Conservation (phyloP, 2,329 filamentous ascomycete species). For the Trichoderma arundinaceum region DNA sequence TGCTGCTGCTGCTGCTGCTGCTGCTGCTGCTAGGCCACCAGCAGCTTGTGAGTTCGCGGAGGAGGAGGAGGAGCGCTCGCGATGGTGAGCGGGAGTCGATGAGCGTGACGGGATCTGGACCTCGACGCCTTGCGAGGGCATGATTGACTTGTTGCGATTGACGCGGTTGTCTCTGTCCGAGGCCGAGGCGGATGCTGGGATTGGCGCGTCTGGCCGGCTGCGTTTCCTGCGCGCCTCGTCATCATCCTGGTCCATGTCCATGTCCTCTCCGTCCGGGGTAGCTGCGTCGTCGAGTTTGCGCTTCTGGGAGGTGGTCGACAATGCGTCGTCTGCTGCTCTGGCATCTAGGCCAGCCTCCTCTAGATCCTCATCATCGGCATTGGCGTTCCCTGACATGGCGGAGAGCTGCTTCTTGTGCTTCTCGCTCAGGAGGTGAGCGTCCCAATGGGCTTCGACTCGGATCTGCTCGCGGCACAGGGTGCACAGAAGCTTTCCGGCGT, state of each 20-base stretch:
- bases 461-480: slow-evolving; percentile 67
- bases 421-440: slow-evolving; percentile 61
- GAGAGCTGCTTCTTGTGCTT: slow-evolving; percentile 45
- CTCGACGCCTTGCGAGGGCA: slow-evolving; percentile 62
- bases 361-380: background rate
- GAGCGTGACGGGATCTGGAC: slow-evolving; percentile 68
- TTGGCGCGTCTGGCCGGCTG: slow-evolving; percentile 48
- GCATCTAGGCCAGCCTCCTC: slow-evolving; percentile 30
- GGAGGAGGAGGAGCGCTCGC: slow-evolving; percentile 49
- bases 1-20: slow-evolving; percentile 1
- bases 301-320: slow-evolving; percentile 39
- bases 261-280: slow-evolving; percentile 43
- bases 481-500: slow-evolving; percentile 71
- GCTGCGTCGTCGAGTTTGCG: slow-evolving; percentile 46
- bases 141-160: slow-evolving; percentile 55
- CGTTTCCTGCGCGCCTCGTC: slow-evolving; percentile 53
- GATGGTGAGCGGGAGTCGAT: slow-evolving; percentile 59
- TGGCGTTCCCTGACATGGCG: slow-evolving; percentile 32
- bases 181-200: slow-evolving; percentile 1
- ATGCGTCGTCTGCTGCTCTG: slow-evolving; percentile 19
- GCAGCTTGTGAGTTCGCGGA: slow-evolving; percentile 42
- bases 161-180: slow-evolving; percentile 33
- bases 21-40: slow-evolving; percentile 1
- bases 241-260: slow-evolving; percentile 41
- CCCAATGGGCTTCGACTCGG: slow-evolving; percentile 71